phyloP scores from a whole-genome alignment of 192 early-diverging fungal genomes.

The Entophlyctis luteolus region DNA sequence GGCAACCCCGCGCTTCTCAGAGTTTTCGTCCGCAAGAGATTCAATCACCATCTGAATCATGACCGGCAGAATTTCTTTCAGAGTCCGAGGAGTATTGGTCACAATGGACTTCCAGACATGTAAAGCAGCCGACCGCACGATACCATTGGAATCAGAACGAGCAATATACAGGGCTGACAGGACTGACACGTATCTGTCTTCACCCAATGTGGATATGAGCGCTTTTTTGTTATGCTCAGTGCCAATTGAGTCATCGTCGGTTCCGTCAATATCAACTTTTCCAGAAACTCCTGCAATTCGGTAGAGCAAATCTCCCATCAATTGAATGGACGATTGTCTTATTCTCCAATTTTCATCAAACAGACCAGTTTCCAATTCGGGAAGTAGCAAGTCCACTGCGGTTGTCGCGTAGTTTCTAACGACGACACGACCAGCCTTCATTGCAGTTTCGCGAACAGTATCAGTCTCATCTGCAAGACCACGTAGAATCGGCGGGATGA shows the following conservation, averaged over 20 bases:
- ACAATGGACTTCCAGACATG: constrained; percentile 96
- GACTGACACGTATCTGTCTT: constrained; percentile 77
- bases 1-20: constrained; percentile 80
- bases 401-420: constrained; percentile 84
- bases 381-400: constrained; percentile 84
- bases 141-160: constrained; percentile 69
- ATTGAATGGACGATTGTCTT: constrained; percentile 86
- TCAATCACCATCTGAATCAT: constrained; percentile 90
- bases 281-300: constrained; percentile 83
- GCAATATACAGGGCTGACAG: constrained; percentile 90
- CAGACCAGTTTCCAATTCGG: constrained; percentile 83
- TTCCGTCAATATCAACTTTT: constrained; percentile 56
- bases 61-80: constrained; percentile 87
- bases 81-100: constrained; percentile 90
- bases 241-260: constrained; percentile 56
- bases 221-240: constrained; percentile 67
- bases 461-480: constrained; percentile 96
- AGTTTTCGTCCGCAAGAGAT: constrained; percentile 67
- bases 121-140: constrained; percentile 84
- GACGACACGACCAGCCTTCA: constrained; percentile 90
- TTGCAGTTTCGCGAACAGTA: constrained; percentile 83
- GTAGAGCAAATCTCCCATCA: constrained; percentile 92
- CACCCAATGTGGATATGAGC: constrained; percentile 71
- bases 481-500: constrained; percentile 82
- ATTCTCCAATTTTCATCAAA: constrained; percentile 95